These are phyloP conservation scores for sweet orange (Citrus sinensis) DNA, from an alignment of 345 rosid species.

Conservation along the genomic window DVS_A1.0 CM039168.1:2264001-2264500, in stretches of 20 bases:
- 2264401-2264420: background rate
- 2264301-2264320: no score
- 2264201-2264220: background rate
- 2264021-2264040: constrained; percentile 68
- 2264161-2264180: background rate
- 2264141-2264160: background rate
- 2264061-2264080: constrained; percentile 62
- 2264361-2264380: background rate
- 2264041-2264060: constrained; percentile 56
- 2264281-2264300: no score
- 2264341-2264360: no score
- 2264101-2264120: background rate
- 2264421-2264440: background rate
- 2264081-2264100: background rate
- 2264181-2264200: background rate
- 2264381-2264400: background rate
- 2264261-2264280: no score
- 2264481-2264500: background rate
- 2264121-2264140: background rate
- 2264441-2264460: background rate
- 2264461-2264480: background rate
- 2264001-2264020: constrained; percentile 90
- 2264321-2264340: no score
- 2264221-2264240: background rate
- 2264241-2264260: background rate